Conservation (phyloP, 768 basidiomycete genomes). For the Hericium coralloides region DNA sequence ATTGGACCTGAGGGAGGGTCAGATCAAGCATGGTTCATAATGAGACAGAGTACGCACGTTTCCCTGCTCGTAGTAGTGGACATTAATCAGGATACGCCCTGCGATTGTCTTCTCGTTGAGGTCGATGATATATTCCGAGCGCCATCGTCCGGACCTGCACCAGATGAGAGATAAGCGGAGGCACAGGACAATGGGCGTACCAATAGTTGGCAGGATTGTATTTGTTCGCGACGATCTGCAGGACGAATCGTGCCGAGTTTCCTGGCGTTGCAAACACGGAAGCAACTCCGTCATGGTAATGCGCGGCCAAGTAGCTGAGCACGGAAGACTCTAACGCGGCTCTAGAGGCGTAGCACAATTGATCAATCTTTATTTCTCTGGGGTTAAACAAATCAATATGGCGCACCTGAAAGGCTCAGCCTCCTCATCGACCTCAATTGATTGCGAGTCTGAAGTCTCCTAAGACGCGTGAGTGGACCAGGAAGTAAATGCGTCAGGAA, state of each 20-base stretch:
- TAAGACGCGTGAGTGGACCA: slow-evolving; percentile 19
- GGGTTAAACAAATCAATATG: background rate
- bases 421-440: slow-evolving; percentile 50
- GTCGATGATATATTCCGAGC: slow-evolving; percentile 77
- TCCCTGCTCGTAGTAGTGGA: slow-evolving; percentile 98
- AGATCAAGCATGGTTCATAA: background rate
- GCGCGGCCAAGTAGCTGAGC: slow-evolving; percentile 63
- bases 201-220: slow-evolving; percentile 93
- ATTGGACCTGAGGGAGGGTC: slow-evolving; percentile 61
- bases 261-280: slow-evolving; percentile 57
- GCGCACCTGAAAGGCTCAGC: slow-evolving; percentile 72
- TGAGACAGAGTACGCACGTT: slow-evolving; percentile 45
- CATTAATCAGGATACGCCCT: slow-evolving; percentile 74
- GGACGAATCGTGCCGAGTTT: slow-evolving; percentile 39
- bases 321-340: slow-evolving; percentile 62
- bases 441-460: slow-evolving; percentile 72
- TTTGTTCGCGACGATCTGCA: slow-evolving; percentile 92
- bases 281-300: slow-evolving; percentile 72
- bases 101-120: slow-evolving; percentile 48
- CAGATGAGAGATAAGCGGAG: background rate
- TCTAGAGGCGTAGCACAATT: slow-evolving; percentile 28
- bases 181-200: slow-evolving; percentile 31
- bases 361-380: background rate
- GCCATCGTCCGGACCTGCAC: slow-evolving; percentile 88
- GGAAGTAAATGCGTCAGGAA: background rate